Conservation (phyloP, 1,284 basidiomycete species). For the Neotropicomus parvogracilis region DNA sequence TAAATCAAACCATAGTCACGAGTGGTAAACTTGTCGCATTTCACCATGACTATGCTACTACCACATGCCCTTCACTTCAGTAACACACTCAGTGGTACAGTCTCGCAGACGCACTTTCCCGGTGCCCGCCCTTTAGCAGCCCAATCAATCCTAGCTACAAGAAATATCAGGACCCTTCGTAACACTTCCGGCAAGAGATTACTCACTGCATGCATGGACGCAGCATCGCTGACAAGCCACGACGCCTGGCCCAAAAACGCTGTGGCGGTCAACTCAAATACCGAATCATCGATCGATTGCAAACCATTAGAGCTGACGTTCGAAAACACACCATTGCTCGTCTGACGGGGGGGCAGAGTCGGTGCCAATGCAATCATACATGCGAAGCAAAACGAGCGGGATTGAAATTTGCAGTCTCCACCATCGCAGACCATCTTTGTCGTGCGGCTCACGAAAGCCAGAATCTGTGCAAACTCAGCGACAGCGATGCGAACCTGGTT, state of each 20-base stretch:
- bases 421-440: slow-evolving; percentile 4
- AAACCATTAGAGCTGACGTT: neutral
- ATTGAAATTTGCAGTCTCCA: slow-evolving; percentile 12
- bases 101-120: neutral
- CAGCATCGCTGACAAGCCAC: slow-evolving; percentile 1
- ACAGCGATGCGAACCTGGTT: slow-evolving; percentile 2
- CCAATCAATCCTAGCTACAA: slow-evolving; percentile 10
- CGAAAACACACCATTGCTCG: neutral
- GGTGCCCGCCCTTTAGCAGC: slow-evolving; percentile 1
- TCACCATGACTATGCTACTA: too few relatives aligned
- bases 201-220: slow-evolving; percentile 5
- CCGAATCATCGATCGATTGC: slow-evolving; percentile 1
- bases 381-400: slow-evolving; percentile 16
- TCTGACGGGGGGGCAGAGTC: neutral
- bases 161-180: neutral
- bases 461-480: slow-evolving; percentile 8
- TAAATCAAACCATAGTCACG: too few relatives aligned
- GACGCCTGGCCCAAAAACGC: slow-evolving; percentile 2
- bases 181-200: neutral
- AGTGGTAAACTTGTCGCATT: too few relatives aligned
- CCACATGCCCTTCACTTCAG: too few relatives aligned
- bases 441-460: slow-evolving; percentile 13
- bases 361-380: slow-evolving; percentile 15
- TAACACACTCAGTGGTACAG: slow-evolving; percentile 2
- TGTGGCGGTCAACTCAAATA: slow-evolving; percentile 13